Evolutionary conservation across 2,329 filamentous ascomycete species (phyloP), one percentile per base, ranked within the genome.

Genomic region (Mycosphaerelloides madeirae): DNA sequence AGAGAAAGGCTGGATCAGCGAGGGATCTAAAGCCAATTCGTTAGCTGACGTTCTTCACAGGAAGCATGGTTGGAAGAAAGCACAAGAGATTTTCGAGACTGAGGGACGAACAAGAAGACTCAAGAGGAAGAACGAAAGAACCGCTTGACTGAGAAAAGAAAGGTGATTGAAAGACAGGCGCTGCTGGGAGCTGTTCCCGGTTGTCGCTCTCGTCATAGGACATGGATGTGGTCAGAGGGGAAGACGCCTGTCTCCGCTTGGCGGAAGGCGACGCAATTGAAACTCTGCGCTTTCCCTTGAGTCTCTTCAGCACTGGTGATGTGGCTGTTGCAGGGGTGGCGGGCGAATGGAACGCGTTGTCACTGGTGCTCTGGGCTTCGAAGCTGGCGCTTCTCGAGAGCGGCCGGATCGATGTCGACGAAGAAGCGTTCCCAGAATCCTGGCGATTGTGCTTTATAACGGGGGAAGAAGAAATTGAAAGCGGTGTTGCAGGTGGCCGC

Each of bases 1-100:
- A 29, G 66, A 66, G 48, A 72, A 74, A 18, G 76, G 72, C 44
- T 80, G 75, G 35, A 81, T 77, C 29, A 81, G 65, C 18, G 74
- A 77, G 25, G 79, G 78, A 65, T 81, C 79, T 81, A 54, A 16
- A 33, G 29, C 12, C 22, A 31, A 51, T 33, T 39, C 31, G 31
- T 39, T 38, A 44, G 41, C 33, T n/a, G 15, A 28, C 9, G 18
- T 32, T 36, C 22, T 38, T 31, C n/a, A 9, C 7, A 28, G 20
- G 11, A 41, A 14, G 29, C 3, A 7, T 25, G 38, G 46, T 53
- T 49, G 49, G 44, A 43, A 55, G 55, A 43, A 56, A 46, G 41
- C 39, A 44, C 48, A 46, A 48, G 53, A 49, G 38, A 56, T 25
- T 25, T 9, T 25, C 6, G 22, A 5, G 9, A 25, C 9, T 25